Base-by-base conservation (phyloP, 768 basidiomycete species). In the Termitomyces heimii region DNA sequence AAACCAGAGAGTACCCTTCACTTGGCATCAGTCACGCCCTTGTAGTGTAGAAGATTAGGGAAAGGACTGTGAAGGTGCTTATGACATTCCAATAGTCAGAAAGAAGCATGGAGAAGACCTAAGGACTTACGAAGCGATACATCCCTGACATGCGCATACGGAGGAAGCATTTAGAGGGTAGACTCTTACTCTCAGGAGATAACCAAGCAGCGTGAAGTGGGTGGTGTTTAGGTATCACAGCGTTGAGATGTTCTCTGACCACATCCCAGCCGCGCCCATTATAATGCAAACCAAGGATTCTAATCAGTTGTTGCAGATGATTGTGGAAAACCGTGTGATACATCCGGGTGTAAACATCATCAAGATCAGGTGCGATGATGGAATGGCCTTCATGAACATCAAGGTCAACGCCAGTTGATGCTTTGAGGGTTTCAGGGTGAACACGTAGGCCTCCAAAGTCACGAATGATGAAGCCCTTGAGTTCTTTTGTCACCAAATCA, bases 321-420 rank as follows among this genome's bases (percentile, higher is more conserved):
- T 82, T 83, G 68, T 83, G 81, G 53, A 83, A 74, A 58, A 80
- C 71, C 2, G 81, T 78, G 69, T 83, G 82, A 61, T 83, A 83
- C 75, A 81, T 79, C 53, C 79, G 73, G 37, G 73, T 77, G 61
- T 83, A 82, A 40, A 83, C 82, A 34, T 82, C 82, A 48, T 83
- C 79, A 35, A 81, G 66, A 35, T 77, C 77, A 3, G 72, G 63
- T 9, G 80, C 79, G 31, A 81, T 73, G 56, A 83, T 79, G 26
- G 78, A 77, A 63, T 80, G 78, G 3, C 78, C 77, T 55, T 72
- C 71, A 32, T 76, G 65, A 48, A 76, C 78, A 55, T 81, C 78
- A 4, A 80, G 62, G 47, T 79, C 72, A 13, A 82, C 75, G 5
- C 79, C 81, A 0, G 82, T 82, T 4, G 81, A 74, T 2, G 70